Conservation (phyloP, 1,284 basidiomycete species). For the Ceratobasidium papillatum region DNA sequence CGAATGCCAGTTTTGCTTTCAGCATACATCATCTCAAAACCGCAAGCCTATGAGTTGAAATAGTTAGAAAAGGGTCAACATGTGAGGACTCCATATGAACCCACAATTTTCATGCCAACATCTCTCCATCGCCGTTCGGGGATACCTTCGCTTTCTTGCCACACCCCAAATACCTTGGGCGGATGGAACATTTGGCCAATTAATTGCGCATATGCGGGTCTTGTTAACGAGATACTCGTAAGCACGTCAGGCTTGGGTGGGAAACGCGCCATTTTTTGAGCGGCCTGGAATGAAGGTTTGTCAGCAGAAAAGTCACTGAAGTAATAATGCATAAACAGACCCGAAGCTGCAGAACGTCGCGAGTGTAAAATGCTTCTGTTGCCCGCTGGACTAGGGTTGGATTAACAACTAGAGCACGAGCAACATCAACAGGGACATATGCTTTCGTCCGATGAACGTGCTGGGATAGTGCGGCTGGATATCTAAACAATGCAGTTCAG, state of each 20-base stretch:
- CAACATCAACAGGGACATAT: conserved; percentile 81
- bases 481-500: conserved; percentile 57
- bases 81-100: conserved; percentile 46
- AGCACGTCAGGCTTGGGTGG: conserved; percentile 73
- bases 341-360: conserved; percentile 86
- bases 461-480: conserved; percentile 70
- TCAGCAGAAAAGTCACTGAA: background rate
- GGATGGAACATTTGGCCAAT: conserved; percentile 91
- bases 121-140: conserved; percentile 78
- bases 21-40: conserved; percentile 94
- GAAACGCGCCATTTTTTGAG: conserved; percentile 88
- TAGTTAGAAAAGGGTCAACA: background rate
- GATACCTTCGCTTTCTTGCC: conserved; percentile 68
- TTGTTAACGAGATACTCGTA: conserved; percentile 75
- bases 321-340: conserved; percentile 58
- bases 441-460: conserved; percentile 85
- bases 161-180: conserved; percentile 87
- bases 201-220: conserved; percentile 92
- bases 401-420: conserved; percentile 69
- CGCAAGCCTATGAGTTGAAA: conserved; percentile 71
- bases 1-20: conserved; percentile 67
- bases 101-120: conserved; percentile 88
- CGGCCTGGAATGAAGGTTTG: conserved; percentile 62
- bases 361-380: conserved; percentile 90
- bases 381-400: conserved; percentile 85